These are phyloP conservation scores for Scytalidium sp. DNA, from an alignment of 2,329 filamentous ascomycete genomes.

Conservation along the genomic window DNA sequence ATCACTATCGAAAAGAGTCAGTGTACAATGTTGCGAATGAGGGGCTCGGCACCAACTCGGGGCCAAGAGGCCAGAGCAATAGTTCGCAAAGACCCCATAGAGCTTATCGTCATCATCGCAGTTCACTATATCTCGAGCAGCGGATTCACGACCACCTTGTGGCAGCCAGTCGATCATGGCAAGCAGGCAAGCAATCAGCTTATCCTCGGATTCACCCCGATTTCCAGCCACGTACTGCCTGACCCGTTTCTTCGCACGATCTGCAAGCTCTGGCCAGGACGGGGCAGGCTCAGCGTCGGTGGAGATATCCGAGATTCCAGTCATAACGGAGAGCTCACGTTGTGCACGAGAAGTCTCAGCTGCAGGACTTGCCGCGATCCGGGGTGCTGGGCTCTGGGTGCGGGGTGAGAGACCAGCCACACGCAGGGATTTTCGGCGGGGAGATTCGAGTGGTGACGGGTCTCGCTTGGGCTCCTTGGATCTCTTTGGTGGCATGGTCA, in stretches of 20 bases:
- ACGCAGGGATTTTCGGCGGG: too few relatives aligned
- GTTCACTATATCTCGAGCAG: neutral
- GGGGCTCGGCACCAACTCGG: neutral
- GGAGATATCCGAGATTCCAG: neutral
- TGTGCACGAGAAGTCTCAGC: too few relatives aligned
- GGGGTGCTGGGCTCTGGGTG: too few relatives aligned
- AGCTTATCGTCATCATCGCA: neutral
- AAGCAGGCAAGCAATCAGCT: neutral
- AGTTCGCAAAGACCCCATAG: neutral
- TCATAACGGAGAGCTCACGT: neutral
- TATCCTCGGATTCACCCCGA: neutral
- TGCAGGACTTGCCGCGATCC: too few relatives aligned
- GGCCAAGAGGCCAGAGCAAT: neutral
- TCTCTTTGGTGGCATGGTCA: slow-evolving; percentile 16
- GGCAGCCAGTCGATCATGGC: neutral
- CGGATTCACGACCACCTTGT: neutral
- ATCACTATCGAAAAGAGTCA: neutral
- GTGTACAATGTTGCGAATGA: neutral
- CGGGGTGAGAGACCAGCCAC: too few relatives aligned
- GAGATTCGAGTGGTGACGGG: too few relatives aligned
- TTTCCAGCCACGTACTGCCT: neutral
- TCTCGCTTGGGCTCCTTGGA: too few relatives aligned
- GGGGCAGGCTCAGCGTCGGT: neutral
- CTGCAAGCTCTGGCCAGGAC: neutral
- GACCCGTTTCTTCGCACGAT: neutral